phyloP scores from a whole-genome alignment of 2,329 filamentous ascomycete genomes.

The Thermoascus crustaceus region DNA sequence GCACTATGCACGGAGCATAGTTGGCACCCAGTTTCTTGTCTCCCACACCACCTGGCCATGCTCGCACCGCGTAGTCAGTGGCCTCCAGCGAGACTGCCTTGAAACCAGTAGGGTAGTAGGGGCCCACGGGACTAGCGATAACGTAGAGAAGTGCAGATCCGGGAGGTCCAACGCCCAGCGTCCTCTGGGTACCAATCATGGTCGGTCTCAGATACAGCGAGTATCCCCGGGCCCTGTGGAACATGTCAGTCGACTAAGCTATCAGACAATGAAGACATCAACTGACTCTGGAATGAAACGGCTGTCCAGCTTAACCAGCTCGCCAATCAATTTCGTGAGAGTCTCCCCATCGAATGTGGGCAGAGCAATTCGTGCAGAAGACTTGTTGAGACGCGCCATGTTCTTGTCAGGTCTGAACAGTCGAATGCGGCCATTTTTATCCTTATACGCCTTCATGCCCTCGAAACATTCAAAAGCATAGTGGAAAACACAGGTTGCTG shows the following conservation, averaged over 20 bases:
- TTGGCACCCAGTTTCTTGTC: constrained; percentile 98
- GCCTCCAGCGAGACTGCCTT: constrained; percentile 94
- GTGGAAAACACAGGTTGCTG: constrained; percentile 94
- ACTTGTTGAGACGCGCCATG: constrained; percentile 91
- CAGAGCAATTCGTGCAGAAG: constrained; percentile 80
- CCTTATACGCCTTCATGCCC: constrained; percentile 99
- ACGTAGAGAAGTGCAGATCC: constrained; percentile 87
- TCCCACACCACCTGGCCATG: constrained; percentile 94
- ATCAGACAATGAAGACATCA: neutral
- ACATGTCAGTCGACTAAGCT: constrained; percentile 6
- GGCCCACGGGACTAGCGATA: constrained; percentile 92
- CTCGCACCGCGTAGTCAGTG: constrained; percentile 91
- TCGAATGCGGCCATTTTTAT: constrained; percentile 66
- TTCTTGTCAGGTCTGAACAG: constrained; percentile 94
- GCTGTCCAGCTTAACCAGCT: constrained; percentile 71
- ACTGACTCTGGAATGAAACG: constrained; percentile 76
- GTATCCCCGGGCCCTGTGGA: constrained; percentile 60
- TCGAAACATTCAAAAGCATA: constrained; percentile 98
- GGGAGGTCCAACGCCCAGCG: constrained; percentile 85
- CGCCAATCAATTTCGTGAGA: constrained; percentile 72
- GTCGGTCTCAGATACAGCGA: constrained; percentile 92
- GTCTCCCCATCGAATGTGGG: constrained; percentile 71
- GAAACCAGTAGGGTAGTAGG: constrained; percentile 97
- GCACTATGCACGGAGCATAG: constrained; percentile 98
- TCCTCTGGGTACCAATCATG: constrained; percentile 94